Evolutionary conservation across 2,329 filamentous ascomycete genomes (phyloP), one percentile per base, ranked within the genome.

Genomic region (Didymella arachidicola): DNA sequence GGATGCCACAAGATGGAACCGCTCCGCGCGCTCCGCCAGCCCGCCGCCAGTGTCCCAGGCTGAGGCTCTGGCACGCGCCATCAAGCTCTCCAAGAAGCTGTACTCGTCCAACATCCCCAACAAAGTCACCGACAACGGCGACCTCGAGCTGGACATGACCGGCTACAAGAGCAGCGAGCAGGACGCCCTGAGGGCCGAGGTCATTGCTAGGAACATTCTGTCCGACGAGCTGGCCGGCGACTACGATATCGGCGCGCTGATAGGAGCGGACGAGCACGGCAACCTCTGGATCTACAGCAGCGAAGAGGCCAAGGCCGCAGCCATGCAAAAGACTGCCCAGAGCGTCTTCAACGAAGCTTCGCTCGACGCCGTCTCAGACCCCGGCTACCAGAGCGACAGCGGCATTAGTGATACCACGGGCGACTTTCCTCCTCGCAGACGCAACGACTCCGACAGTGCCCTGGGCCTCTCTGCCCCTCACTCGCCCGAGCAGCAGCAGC

Each of bases 221-320:
- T 89, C 93, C 0, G 93, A 99, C 73, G 94, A 98, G 78, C 80
- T 98, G 14, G 91, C 97, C 70, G 95, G 93, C 22, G 93, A 94
- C 72, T 97, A 97, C 76, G 95, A 99, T 73, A 96, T 99, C 68
- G 95, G 95, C 6, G 90, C 94, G 2, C 83, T 99, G 29, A 97
- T 99, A 68, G 95, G 93, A 12, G 94, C 95, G 43, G 95, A 99
- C 72, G 93, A 96, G 72, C 88, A 95, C 59, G 95, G 95, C 7
- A 99, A 99, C 70, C 83, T 99, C n/a, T 98, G 95, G 94, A 98
- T 99, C 66, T 99, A 99, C 80, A 95, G 93, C 79, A 98, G 93
- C 69, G 93, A 98, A 76, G 93, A 97, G 72, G 93, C 95, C 25
- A 98, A 97, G 73, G 90, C 95, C 69, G 90, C 91, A 7, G 94